Percentiles rank a stretch among this genome's conserved stretches.
Conservation (phyloP, 176 grass and related monocot genomes). For the Oropetium thomaeum region DNA sequence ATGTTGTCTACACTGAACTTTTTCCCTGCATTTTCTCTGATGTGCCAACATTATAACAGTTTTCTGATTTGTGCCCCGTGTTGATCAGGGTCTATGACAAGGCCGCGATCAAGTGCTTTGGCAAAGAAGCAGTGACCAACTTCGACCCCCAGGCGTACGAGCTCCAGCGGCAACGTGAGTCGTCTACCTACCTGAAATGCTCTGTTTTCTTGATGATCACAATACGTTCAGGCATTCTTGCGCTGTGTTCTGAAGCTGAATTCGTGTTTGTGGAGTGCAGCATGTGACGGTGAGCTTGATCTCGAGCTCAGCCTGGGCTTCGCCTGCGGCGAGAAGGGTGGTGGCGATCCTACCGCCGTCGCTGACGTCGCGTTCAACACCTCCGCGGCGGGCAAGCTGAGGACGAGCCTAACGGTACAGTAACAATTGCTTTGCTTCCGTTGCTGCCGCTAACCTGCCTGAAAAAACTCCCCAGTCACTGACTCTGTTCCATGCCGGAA, state of each 20-base stretch:
- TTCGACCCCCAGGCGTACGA: slow-evolving; percentile 39
- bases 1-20: neutral
- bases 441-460: neutral
- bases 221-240: neutral
- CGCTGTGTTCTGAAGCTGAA: neutral
- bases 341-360: neutral
- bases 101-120: slow-evolving; percentile 50
- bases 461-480: neutral
- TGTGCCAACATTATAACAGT: too few species aligned
- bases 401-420: slow-evolving; percentile 26
- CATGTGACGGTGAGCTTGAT: slow-evolving; percentile 36
- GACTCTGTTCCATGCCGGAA: neutral
- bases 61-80: neutral
- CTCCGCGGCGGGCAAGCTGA: neutral
- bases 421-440: neutral
- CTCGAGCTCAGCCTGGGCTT: slow-evolving; percentile 59
- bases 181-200: neutral
- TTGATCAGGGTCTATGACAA: slow-evolving; percentile 59
- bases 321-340: slow-evolving; percentile 29
- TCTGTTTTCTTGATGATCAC: neutral
- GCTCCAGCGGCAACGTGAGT: slow-evolving; percentile 30
- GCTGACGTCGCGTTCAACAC: neutral
- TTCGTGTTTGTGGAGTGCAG: slow-evolving; percentile 25
- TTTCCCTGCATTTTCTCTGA: neutral
- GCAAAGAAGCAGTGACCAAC: slow-evolving; percentile 56